phyloP scores from a whole-genome alignment of 2,329 filamentous ascomycete genomes.

The Westerdykella aurantiaca region DNA sequence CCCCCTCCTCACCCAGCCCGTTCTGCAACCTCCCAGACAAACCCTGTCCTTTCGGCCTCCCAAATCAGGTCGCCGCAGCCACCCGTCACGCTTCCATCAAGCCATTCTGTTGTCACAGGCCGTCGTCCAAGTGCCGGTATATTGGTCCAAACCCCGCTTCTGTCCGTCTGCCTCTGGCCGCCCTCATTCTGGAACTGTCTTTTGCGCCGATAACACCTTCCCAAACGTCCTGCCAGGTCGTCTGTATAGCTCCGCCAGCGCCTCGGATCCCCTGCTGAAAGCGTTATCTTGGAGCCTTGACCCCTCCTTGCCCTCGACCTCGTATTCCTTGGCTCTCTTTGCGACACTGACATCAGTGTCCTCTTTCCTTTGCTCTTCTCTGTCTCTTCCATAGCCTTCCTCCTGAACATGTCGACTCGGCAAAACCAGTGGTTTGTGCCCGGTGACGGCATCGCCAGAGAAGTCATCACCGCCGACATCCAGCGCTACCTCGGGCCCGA shows the following conservation, averaged over 20 bases:
- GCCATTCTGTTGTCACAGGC: slow-evolving; percentile 21
- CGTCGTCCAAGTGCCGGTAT: slow-evolving; percentile 31
- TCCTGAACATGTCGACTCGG: slow-evolving; percentile 3
- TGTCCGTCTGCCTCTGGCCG: slow-evolving; percentile 13
- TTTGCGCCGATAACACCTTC: slow-evolving; percentile 16
- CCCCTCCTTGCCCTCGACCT: slow-evolving; percentile 26
- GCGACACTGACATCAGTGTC: slow-evolving; percentile 34
- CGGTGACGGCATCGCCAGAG: slow-evolving; percentile 46
- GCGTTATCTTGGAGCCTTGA: slow-evolving; percentile 26
- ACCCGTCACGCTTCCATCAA: slow-evolving; percentile 19
- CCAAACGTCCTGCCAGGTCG: slow-evolving; percentile 18
- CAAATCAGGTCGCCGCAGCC: slow-evolving; percentile 28
- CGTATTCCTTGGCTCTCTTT: slow-evolving; percentile 27
- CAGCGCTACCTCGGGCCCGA: slow-evolving; percentile 48
- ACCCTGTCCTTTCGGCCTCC: slow-evolving; percentile 14
- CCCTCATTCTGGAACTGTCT: slow-evolving; percentile 22
- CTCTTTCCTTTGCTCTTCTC: slow-evolving; percentile 26
- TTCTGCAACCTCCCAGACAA: neutral
- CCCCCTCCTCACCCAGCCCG: slow-evolving; percentile 6
- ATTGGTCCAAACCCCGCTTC: slow-evolving; percentile 33
- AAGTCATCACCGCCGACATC: slow-evolving; percentile 50
- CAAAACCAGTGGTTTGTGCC: slow-evolving; percentile 47
- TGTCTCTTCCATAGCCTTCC: slow-evolving; percentile 6
- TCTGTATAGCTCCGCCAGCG: slow-evolving; percentile 19
- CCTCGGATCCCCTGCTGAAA: slow-evolving; percentile 16